phyloP scores from a whole-genome alignment of 2,329 filamentous ascomycete genomes.

The Zymoseptoria ardabiliae region DNA sequence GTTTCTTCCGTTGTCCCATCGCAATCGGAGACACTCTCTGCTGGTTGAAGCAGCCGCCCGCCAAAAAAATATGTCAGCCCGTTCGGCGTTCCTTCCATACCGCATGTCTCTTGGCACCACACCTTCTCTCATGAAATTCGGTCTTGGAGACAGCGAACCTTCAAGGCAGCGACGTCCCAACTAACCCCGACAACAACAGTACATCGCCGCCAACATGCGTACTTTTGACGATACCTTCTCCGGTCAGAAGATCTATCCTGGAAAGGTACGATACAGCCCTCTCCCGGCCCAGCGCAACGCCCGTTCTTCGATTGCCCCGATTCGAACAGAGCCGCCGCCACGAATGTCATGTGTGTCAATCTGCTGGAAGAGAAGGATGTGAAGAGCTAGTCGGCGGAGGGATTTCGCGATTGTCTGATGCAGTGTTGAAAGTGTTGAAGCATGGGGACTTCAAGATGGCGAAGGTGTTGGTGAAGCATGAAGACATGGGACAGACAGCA shows the following conservation, averaged over 20 bases:
- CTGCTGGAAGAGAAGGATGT: background rate
- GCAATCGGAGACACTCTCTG: too few species aligned
- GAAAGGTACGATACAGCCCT: conserved; percentile 51
- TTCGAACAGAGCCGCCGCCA: background rate
- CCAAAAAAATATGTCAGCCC: too few species aligned
- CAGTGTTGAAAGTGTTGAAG: background rate
- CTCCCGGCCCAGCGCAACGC: background rate
- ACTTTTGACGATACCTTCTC: conserved; percentile 74
- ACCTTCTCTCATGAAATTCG: background rate
- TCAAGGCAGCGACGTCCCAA: background rate
- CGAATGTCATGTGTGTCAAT: conserved; percentile 1
- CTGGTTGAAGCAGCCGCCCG: too few species aligned
- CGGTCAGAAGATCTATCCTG: conserved; percentile 72
- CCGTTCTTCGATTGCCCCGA: background rate
- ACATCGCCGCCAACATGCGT: conserved; percentile 53
- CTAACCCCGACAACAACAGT: background rate
- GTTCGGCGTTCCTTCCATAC: background rate
- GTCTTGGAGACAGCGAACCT: background rate
- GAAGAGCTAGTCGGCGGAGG: background rate
- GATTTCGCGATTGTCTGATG: background rate
- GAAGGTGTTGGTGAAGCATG: background rate
- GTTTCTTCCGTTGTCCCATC: too few species aligned
- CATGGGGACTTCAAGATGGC: background rate
- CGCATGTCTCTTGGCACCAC: background rate
- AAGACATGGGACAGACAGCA: background rate